phyloP scores from a whole-genome alignment of 768 basidiomycete genomes.

The Psilocybe subaeruginosa region DNA sequence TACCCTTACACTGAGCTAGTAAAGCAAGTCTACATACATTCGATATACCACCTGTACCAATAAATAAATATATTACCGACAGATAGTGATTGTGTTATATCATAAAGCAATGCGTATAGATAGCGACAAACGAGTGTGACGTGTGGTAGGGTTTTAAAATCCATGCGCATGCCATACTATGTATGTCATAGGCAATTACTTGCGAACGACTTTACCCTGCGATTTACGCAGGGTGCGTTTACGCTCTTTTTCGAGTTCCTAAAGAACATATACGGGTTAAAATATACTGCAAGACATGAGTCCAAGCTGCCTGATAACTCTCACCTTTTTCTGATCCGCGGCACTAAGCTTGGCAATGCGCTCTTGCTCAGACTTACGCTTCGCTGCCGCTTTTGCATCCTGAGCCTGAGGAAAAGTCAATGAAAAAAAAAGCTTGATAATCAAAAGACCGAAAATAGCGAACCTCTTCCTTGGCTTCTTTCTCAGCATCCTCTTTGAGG shows the following conservation, averaged over 20 bases:
- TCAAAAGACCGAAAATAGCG: slow-evolving; percentile 13
- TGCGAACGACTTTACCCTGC: slow-evolving; percentile 65
- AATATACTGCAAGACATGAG: background rate
- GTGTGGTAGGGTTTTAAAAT: background rate
- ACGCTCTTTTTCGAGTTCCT: slow-evolving; percentile 71
- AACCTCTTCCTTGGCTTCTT: slow-evolving; percentile 75
- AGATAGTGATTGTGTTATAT: slow-evolving; percentile 3
- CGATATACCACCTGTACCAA: slow-evolving; percentile 17
- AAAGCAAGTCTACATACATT: slow-evolving; percentile 16
- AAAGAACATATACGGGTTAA: background rate
- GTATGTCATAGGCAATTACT: slow-evolving; percentile 26
- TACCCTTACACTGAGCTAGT: slow-evolving; percentile 8
- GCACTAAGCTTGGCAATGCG: slow-evolving; percentile 72
- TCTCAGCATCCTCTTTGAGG: slow-evolving; percentile 67
- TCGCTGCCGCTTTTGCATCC: slow-evolving; percentile 73
- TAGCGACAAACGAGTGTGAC: slow-evolving; percentile 1
- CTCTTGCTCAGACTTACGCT: slow-evolving; percentile 75
- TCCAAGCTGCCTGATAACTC: background rate
- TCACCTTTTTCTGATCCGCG: slow-evolving; percentile 82
- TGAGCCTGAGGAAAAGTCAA: slow-evolving; percentile 40
- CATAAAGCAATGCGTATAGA: background rate
- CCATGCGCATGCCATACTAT: background rate
- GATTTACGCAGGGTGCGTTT: slow-evolving; percentile 72
- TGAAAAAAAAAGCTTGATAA: background rate
- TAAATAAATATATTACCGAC: slow-evolving; percentile 23